Conservation (phyloP, 306 rosid species). For the Comarum palustre region DNA sequence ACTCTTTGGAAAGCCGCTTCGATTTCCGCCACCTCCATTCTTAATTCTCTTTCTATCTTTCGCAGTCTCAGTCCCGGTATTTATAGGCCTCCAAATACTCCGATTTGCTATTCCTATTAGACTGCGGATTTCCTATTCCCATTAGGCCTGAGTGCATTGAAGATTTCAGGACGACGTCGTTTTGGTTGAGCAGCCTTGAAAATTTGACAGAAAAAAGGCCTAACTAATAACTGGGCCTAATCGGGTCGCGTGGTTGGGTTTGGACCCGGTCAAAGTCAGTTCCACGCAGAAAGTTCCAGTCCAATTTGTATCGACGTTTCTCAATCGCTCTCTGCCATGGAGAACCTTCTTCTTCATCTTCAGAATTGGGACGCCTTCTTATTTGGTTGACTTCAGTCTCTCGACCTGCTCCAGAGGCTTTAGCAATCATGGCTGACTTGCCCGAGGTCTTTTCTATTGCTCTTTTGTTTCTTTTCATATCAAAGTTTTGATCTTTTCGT, state of each 20-base stretch:
- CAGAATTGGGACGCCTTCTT: neutral
- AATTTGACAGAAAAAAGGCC: no score
- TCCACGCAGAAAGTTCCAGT: neutral
- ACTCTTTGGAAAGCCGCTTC: no score
- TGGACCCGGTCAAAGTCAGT: neutral
- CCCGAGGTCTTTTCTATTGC: slow-evolving; percentile 16
- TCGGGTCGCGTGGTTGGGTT: neutral
- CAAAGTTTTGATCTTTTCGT: neutral
- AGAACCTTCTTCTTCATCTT: neutral
- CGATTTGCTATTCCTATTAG: no score
- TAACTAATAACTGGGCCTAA: no score
- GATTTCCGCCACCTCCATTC: no score
- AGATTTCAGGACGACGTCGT: no score
- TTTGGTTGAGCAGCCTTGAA: no score
- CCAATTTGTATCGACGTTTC: neutral
- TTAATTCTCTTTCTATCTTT: no score
- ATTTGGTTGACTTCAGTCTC: neutral
- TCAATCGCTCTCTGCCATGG: neutral
- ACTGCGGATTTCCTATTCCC: no score
- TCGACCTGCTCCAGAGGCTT: slow-evolving; percentile 11
- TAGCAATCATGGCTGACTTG: slow-evolving; percentile 12
- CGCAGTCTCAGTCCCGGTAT: no score
- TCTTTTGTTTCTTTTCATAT: neutral
- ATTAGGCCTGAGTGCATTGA: no score
- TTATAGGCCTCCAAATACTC: no score